Evolutionary conservation across 2,329 filamentous ascomycete species (phyloP).

Genomic region (Trichoderma sp.): DNA sequence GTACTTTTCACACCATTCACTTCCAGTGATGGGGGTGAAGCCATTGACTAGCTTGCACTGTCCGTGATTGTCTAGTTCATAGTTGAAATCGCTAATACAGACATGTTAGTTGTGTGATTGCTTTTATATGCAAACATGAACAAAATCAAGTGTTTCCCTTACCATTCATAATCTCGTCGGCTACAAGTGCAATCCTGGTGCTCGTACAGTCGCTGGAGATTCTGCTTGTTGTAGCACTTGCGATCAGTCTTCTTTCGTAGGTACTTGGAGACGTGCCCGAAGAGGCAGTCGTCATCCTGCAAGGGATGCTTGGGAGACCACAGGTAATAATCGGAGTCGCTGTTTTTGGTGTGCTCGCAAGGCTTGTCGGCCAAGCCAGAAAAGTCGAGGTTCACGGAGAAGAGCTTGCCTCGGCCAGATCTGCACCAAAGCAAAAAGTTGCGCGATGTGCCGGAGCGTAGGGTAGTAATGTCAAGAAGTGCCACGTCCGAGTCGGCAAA

Average conservation of each 20-base stretch:
- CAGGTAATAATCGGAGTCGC: conserved; percentile 69
- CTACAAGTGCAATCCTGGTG: conserved; percentile 80
- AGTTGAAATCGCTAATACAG: conserved; percentile 79
- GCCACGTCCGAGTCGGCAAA: conserved; percentile 71
- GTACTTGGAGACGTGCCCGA: conserved; percentile 86
- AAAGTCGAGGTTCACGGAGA: conserved; percentile 86
- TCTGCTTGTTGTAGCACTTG: conserved; percentile 77
- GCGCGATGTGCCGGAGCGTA: conserved; percentile 82
- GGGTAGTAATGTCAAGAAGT: conserved; percentile 78
- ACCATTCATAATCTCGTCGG: conserved; percentile 90
- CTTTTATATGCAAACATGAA: background rate
- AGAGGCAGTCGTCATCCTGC: conserved; percentile 76
- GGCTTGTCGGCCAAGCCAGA: conserved; percentile 69
- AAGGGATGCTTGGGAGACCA: conserved; percentile 86
- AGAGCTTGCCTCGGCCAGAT: conserved; percentile 51
- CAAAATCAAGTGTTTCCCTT: conserved; percentile 34
- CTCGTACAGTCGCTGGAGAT: conserved; percentile 66
- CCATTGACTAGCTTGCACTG: conserved; percentile 76
- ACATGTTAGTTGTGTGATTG: background rate
- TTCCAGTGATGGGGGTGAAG: conserved; percentile 54
- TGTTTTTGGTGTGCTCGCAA: conserved; percentile 66
- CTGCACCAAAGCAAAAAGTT: conserved; percentile 91
- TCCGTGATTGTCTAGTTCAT: conserved; percentile 71
- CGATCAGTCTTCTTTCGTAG: conserved; percentile 80
- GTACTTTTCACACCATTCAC: conserved; percentile 55